phyloP scores from a whole-genome alignment of 2,329 filamentous ascomycete species.

The Pseudovirgaria hyperparasitica region DNA sequence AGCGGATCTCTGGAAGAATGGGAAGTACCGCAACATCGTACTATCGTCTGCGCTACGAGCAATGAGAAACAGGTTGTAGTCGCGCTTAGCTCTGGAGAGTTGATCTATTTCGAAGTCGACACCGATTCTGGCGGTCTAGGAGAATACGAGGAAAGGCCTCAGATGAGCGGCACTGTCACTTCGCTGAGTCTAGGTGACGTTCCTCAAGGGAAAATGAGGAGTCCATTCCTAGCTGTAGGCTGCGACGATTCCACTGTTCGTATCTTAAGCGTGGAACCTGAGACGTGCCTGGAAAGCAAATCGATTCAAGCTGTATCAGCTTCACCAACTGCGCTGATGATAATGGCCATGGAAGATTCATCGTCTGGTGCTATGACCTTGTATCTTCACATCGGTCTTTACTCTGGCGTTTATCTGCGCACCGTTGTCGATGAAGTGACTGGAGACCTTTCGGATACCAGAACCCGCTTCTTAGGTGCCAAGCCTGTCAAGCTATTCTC shows the following conservation, averaged over 20 bases:
- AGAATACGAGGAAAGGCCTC: conserved; percentile 85
- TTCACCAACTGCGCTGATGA: conserved; percentile 74
- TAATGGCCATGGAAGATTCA: conserved; percentile 93
- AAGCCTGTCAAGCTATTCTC: conserved; percentile 83
- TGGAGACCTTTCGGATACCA: conserved; percentile 86
- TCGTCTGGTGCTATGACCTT: conserved; percentile 77
- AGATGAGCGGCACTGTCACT: conserved; percentile 91
- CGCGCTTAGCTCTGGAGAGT: conserved; percentile 87
- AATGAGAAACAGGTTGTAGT: conserved; percentile 90
- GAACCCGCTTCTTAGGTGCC: conserved; percentile 86
- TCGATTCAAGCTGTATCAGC: conserved; percentile 90
- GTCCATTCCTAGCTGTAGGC: conserved; percentile 87
- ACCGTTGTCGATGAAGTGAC: conserved; percentile 93
- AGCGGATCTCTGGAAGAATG: conserved; percentile 76
- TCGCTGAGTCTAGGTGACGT: conserved; percentile 89
- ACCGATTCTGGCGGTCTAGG: conserved; percentile 77
- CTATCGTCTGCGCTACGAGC: conserved; percentile 86
- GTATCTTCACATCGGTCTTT: conserved; percentile 90
- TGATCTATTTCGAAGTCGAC: conserved; percentile 97
- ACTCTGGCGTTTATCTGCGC: conserved; percentile 89
- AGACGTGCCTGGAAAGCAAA: conserved; percentile 82
- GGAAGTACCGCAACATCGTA: conserved; percentile 84
- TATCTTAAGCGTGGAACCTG: conserved; percentile 78
- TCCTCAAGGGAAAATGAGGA: conserved; percentile 76
- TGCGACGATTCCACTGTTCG: conserved; percentile 95